Base-by-base conservation (phyloP, 768 basidiomycete genomes). In the Ramaria sp. region DNA sequence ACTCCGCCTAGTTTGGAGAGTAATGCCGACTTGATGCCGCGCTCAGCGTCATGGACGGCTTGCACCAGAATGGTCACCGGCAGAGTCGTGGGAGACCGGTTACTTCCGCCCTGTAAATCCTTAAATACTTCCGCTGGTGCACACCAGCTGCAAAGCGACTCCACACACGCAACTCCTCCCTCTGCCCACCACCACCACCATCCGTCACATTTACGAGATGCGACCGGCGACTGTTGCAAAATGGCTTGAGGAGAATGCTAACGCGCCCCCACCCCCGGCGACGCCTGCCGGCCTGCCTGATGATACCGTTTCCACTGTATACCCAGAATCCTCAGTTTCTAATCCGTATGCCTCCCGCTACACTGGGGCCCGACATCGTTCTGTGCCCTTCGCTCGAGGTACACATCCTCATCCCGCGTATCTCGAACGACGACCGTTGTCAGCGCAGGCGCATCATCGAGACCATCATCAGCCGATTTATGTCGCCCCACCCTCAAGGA, bases 281-380 rank as follows among this genome's bases (percentile, higher is more conserved):
- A 49, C 37, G 7, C 55, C 55, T 33, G 34, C 55, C 19, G 48
- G 55, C 31, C 55, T 57, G 20, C 55, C 55, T 4, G 55, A 57
- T 27, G 55, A 57, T 27, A 17, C 46, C 15, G 55, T 39, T 11
- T 57, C 55, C 20, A 57, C 55, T 1, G 55, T 57, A 48, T 57
- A 57, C 34, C 55, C 55, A 38, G 55, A 57, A 49, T 57, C 55
- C 19, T 57, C 55, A 9, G 55, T 57, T 33, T 57, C 55, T 34
- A 57, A 57, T n/a, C 55, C 55, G 2, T 47, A 48, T 49, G 55
- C 55, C 11, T 57, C 55, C 20, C 55, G 55, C 17, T 57, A 57
- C 33, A 57, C 55, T 38, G 55, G 55, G 7, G 15, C 13, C 10
- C 55, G 55, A 12, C 45, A 57, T 47, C 55, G 55, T 27, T 37